Evolutionary conservation across 495 filamentous ascomycete genomes (phyloP).

Genomic region (Penicillium steckii): DNA sequence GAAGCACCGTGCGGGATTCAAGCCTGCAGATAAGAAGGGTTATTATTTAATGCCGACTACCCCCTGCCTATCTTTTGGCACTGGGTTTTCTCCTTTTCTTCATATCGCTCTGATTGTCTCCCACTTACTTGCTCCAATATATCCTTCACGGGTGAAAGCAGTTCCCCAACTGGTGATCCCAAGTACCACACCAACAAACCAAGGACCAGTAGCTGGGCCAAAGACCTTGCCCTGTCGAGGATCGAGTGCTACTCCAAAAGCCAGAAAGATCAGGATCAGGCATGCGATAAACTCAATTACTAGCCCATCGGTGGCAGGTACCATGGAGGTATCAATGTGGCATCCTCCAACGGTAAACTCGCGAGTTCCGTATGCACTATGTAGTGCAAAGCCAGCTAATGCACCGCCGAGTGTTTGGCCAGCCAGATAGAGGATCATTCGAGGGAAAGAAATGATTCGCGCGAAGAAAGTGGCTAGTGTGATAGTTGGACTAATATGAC

Average conservation of each 20-base stretch:
- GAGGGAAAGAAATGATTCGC: conserved; percentile 46
- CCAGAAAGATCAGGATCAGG: conserved; percentile 39
- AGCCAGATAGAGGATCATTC: conserved; percentile 44
- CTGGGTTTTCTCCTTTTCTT: background rate
- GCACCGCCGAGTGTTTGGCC: conserved; percentile 44
- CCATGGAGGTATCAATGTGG: conserved; percentile 25
- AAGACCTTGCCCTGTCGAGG: conserved; percentile 52
- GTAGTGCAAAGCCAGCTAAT: conserved; percentile 42
- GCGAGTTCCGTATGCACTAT: conserved; percentile 22
- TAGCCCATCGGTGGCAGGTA: conserved; percentile 33
- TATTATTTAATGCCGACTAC: conserved; percentile 5
- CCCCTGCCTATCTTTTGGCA: background rate
- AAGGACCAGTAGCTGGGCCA: conserved; percentile 49
- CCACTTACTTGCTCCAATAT: conserved; percentile 37
- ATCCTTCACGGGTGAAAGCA: conserved; percentile 44
- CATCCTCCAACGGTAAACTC: conserved; percentile 39
- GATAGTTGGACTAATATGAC: conserved; percentile 53
- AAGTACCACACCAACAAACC: conserved; percentile 51
- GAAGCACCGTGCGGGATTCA: conserved; percentile 38
- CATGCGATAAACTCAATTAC: conserved; percentile 45
- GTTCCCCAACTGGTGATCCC: conserved; percentile 46
- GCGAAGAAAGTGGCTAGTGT: conserved; percentile 50
- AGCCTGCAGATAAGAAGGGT: conserved; percentile 16
- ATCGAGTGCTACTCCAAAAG: conserved; percentile 56
- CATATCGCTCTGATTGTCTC: background rate